Evolutionary conservation across 2,329 filamentous ascomycete species (phyloP), one percentile per base, ranked within the genome.

Genomic region (Penicillium expansum): DNA sequence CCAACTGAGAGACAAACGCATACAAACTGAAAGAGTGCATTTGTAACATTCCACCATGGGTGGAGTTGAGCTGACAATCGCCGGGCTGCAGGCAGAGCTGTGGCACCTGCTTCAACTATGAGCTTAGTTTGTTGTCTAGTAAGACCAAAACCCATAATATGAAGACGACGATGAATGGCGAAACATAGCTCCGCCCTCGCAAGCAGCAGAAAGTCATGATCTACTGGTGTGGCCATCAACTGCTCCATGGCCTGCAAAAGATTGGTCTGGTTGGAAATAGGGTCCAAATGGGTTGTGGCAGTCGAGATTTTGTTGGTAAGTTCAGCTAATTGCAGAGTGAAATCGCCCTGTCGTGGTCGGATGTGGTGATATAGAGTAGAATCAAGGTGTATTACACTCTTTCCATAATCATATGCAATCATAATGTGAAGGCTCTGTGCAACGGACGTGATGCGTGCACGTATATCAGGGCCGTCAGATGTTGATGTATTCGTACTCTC

Each of bases 1-100:
- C 75, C 74, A 22, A 78, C 71, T 4, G 74, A 75, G 13, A 79
- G 67, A 4, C 74, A 63, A 29, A 76, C 71, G 58, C 76, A 78
- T 10, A 76, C 64, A 41, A 76, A 77, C 56, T 79, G 76, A 48
- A 79, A 79, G 0, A 73, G 68, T 0, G 72, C 72, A 47, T 72
- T 71, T 2, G 78, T 60, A 1, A 77, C 67, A 56, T 77, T 78
- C 76, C 76, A 79, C 76, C 76, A 78, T 4, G 75, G 75, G 18
- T 66, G 69, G 8, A 68, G 63, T 41, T 66, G 66, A n/a, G 69
- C 66, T 4, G 74, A 67, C 3, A 77, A 57, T 20, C 66, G 66
- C 6, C 64, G 63, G 5, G 75, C 71, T 4, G 76, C 74, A 9
- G 64, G 62, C 0, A 77, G 60, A 8, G 74, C 71, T 22, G 63